Base-by-base conservation (phyloP, 2,329 filamentous ascomycete genomes). In the Onygena corvina region DNA sequence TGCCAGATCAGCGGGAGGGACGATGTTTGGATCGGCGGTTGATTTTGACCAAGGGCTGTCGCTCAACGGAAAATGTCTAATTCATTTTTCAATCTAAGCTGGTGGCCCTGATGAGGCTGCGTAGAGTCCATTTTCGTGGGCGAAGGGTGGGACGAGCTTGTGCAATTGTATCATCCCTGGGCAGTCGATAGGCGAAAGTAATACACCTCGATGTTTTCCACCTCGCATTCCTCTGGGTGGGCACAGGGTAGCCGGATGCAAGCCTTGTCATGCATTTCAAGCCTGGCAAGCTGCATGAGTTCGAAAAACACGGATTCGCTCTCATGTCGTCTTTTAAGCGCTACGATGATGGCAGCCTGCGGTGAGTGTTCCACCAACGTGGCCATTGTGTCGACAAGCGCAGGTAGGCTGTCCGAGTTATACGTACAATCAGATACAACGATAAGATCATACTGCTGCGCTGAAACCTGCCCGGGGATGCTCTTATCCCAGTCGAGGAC, bases 401-500 rank as follows among this genome's bases (percentile, higher is more conserved):
- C 72, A 2, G 79, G 77, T 47, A 81, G 74, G 52, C 77, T 82
- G 57, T 83, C 80, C 12, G 75, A 69, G 60, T 86, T 86, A 65
- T 86, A 86, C 1, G 81, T 86, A 64, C 83, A 86, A 61, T 86
- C 83, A 1, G 80, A 79, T 1, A 84, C 75, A 3, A 84, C 60
- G 18, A 85, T 71, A 29, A 86, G 58, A 60, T 83, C 76, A 57
- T 77, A 71, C 8, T 57, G 58, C 31, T 58, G 58, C 20, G 58
- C 55, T 18, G 57, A 58, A 8, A 71, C 61, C 31, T 68, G 60
- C 3, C 61, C 57, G 23, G 75, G 70, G 4, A 80, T 62, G 2
- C 70, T 61, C 70, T 53, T 54, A n/a, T 78, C 73, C 82, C 83
- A 86, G 60, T 84, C 77, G 3, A 86, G 70, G 2, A 75, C 66